phyloP scores from a whole-genome alignment of 2,329 filamentous ascomycete species.

The Penicillium hesseltinei region DNA sequence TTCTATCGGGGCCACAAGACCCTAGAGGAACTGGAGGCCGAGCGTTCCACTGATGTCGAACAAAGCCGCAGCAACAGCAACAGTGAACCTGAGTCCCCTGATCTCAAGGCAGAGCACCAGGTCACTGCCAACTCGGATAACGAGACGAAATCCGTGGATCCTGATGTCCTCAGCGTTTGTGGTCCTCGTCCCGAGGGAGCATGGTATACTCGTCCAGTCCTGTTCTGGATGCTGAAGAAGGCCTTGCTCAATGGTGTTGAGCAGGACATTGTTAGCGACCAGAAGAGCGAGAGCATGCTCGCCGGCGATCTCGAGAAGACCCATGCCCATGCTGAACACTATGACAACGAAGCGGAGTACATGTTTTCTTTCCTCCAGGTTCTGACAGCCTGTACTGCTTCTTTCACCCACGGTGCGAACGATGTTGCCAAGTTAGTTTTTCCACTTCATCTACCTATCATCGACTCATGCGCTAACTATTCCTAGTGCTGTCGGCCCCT shows the following conservation, averaged over 20 bases:
- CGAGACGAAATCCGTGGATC: neutral
- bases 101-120: neutral
- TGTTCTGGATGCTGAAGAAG: neutral
- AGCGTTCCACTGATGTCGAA: neutral
- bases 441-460: neutral
- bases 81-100: neutral
- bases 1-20: neutral
- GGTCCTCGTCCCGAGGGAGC: neutral
- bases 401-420: constrained; percentile 43
- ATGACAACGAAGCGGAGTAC: neutral
- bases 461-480: neutral
- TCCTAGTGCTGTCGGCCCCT: constrained; percentile 39
- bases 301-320: neutral
- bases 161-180: neutral
- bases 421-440: constrained; percentile 39
- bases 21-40: neutral
- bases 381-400: neutral
- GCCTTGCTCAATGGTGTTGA: neutral
- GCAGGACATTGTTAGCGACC: neutral
- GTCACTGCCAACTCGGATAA: neutral
- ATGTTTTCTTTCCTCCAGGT: neutral
- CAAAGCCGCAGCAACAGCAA: neutral
- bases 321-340: neutral
- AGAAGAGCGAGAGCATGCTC: neutral
- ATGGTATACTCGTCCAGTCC: neutral